These are phyloP conservation scores for Canna indica DNA, from an alignment of 176 grass and related monocot species.

Conservation along the genomic window DNA sequence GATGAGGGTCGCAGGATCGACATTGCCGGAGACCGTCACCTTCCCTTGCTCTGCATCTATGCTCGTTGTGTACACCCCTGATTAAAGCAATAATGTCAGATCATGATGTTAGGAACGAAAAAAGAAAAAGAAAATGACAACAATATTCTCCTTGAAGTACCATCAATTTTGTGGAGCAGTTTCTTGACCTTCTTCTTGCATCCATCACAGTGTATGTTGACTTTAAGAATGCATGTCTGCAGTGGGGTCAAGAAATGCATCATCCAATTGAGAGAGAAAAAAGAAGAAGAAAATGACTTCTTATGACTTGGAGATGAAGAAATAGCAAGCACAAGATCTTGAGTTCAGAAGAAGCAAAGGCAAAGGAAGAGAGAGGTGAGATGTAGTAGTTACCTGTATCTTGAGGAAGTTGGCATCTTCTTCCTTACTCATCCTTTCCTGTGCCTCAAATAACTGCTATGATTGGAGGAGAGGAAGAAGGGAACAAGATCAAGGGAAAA, in stretches of 20 bases:
- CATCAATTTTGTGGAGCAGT: constrained; percentile 78
- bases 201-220: constrained; percentile 85
- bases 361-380: neutral
- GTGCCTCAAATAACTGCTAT: neutral
- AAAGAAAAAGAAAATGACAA: neutral
- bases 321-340: neutral
- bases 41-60: constrained; percentile 73
- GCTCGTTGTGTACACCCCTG: constrained; percentile 59
- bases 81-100: neutral
- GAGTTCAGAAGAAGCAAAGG: neutral
- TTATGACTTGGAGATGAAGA: neutral
- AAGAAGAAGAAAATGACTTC: neutral
- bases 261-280: neutral
- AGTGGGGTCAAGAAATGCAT: neutral
- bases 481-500: neutral
- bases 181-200: constrained; percentile 97
- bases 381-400: constrained; percentile 14
- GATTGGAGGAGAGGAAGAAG: neutral
- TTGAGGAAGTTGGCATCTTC: constrained; percentile 23
- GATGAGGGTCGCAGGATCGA: constrained; percentile 74
- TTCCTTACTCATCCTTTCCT: constrained; percentile 23
- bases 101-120: neutral
- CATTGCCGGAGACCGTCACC: constrained; percentile 57
- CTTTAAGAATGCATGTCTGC: constrained; percentile 67
- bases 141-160: constrained; percentile 8